Percentiles rank a stretch among this genome's conserved stretches.
These are phyloP conservation scores for Gossypium anomalum DNA, from an alignment of 345 rosid species.

Conservation along the genomic window DNA sequence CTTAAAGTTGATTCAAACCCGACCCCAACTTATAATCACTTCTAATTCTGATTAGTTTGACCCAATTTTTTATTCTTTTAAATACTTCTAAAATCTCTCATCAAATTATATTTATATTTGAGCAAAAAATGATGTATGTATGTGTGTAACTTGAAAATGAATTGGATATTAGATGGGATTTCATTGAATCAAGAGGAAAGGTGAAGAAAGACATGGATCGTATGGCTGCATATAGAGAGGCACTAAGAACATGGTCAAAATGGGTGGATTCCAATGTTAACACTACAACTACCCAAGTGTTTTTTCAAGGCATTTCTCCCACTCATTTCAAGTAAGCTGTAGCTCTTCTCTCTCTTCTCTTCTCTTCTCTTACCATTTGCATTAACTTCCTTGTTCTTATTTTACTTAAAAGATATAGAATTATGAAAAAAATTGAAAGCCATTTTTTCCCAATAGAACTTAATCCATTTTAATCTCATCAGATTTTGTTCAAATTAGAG, in stretches of 20 bases:
- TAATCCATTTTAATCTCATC: no score
- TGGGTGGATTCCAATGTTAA: constrained; percentile 56
- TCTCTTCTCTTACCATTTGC: neutral
- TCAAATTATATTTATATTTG: neutral
- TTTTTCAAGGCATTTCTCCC: constrained; percentile 58
- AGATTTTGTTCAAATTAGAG: no score
- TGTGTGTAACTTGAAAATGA: neutral
- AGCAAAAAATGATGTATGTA: no score
- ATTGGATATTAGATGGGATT: constrained; percentile 48
- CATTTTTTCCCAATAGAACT: no score
- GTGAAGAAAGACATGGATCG: constrained; percentile 56
- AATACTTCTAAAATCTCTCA: neutral
- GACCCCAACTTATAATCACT: no score
- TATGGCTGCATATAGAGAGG: constrained; percentile 43
- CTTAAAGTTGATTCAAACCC: no score
- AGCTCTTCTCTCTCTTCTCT: neutral
- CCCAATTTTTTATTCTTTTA: no score
- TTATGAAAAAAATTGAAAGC: no score
- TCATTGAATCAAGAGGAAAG: constrained; percentile 33
- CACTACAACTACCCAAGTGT: constrained; percentile 37
- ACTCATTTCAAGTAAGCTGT: constrained; percentile 43
- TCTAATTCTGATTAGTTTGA: no score
- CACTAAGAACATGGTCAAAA: constrained; percentile 47
- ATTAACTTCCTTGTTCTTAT: neutral
- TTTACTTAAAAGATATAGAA: no score